These are phyloP conservation scores for Mucor mucedo DNA, from an alignment of 371 early-diverging fungal genomes.

Conservation along the genomic window DNA sequence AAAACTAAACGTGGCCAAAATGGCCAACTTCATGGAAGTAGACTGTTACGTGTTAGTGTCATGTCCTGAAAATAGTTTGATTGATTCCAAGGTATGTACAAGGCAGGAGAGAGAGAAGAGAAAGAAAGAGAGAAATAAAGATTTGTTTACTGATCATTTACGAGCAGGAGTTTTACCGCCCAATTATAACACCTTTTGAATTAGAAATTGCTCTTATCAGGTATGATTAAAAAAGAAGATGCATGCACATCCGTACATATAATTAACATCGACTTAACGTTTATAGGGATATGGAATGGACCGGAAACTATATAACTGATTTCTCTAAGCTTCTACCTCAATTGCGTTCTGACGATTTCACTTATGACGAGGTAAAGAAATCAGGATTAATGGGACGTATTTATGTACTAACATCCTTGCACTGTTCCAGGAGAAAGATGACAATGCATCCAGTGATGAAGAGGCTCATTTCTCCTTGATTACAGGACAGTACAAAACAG, in stretches of 20 bases:
- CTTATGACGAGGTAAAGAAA: constrained; percentile 44
- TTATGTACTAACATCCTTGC: not conserved
- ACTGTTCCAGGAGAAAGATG: constrained; percentile 37
- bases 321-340: constrained; percentile 68
- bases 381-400: not conserved
- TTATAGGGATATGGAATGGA: constrained; percentile 69
- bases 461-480: constrained; percentile 87
- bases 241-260: not conserved
- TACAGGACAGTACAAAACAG: constrained; percentile 79
- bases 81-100: constrained; percentile 76
- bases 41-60: constrained; percentile 92
- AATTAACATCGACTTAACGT: constrained; percentile 6
- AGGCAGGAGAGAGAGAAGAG: constrained; percentile 1
- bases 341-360: constrained; percentile 45
- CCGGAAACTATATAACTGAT: constrained; percentile 76
- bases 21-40: constrained; percentile 95
- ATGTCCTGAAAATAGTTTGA: constrained; percentile 92
- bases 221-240: constrained; percentile 33
- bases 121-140: not conserved
- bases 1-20: constrained; percentile 92
- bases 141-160: not conserved
- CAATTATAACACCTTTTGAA: constrained; percentile 94
- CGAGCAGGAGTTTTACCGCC: constrained; percentile 80
- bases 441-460: constrained; percentile 68
- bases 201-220: constrained; percentile 78